phyloP scores from a whole-genome alignment of 176 grass and related monocot species.

The Bolboschoenus planiculmis region DNA sequence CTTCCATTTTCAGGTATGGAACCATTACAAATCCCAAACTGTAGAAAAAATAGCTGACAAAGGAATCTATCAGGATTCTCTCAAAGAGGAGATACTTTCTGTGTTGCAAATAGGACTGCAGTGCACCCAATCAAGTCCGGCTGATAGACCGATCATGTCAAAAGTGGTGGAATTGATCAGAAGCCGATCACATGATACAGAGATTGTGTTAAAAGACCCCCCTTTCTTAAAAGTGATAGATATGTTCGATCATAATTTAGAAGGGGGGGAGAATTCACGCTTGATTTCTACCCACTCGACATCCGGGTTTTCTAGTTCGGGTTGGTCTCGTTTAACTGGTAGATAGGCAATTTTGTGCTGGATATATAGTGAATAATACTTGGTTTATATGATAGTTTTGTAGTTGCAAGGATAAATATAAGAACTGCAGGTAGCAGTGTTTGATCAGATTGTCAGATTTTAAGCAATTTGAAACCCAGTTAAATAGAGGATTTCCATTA shows the following conservation, averaged over 20 bases:
- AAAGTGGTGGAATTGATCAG: constrained; percentile 74
- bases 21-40: constrained; percentile 49
- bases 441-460: no score
- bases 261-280: constrained; percentile 36
- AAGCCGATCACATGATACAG: constrained; percentile 36
- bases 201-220: constrained; percentile 59
- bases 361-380: no score
- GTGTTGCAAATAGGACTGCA: constrained; percentile 59
- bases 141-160: constrained; percentile 56
- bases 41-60: constrained; percentile 38
- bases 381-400: neutral
- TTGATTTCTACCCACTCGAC: constrained; percentile 43
- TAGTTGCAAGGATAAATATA: neutral
- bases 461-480: no score
- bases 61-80: constrained; percentile 43
- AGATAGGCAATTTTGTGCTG: constrained; percentile 38
- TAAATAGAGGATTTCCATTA: no score
- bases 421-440: neutral
- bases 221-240: constrained; percentile 52
- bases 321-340: constrained; percentile 51
- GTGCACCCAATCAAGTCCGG: constrained; percentile 50
- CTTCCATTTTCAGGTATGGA: constrained; percentile 53
- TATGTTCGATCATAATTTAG: constrained; percentile 30
- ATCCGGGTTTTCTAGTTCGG: constrained; percentile 41
- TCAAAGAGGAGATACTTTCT: constrained; percentile 41